phyloP scores from a whole-genome alignment of 768 basidiomycete species.

The Mycena epipterygia region DNA sequence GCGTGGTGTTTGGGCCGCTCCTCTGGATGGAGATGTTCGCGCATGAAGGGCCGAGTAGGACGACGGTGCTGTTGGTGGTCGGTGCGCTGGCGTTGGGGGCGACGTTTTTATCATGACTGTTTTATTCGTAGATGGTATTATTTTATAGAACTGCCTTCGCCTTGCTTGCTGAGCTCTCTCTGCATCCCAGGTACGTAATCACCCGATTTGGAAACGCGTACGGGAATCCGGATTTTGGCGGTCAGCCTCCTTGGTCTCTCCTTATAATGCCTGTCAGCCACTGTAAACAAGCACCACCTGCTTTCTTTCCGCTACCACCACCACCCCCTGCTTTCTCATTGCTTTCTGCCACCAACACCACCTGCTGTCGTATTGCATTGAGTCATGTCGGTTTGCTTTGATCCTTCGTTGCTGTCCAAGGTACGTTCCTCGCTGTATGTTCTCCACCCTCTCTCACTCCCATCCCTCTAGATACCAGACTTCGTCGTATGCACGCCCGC shows the following conservation, averaged over 20 bases:
- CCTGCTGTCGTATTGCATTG: background rate
- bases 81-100: background rate
- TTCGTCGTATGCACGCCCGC: background rate
- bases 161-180: no score
- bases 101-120: slow-evolving; percentile 2
- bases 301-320: slow-evolving; percentile 13
- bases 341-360: background rate
- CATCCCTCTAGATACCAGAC: slow-evolving; percentile 1
- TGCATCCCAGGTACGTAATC: no score
- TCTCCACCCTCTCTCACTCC: background rate
- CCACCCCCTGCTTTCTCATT: background rate
- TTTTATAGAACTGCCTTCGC: no score
- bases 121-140: background rate
- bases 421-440: background rate
- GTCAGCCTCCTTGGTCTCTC: background rate
- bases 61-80: slow-evolving; percentile 15
- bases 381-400: background rate
- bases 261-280: background rate
- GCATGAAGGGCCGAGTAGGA: slow-evolving; percentile 21
- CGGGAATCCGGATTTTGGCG: no score
- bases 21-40: slow-evolving; percentile 83
- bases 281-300: background rate
- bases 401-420: background rate
- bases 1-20: slow-evolving; percentile 89
- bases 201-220: background rate